These are phyloP conservation scores for Paraconiothyrium brasiliense DNA, from an alignment of 2,329 filamentous ascomycete species.

Conservation along the genomic window DNA sequence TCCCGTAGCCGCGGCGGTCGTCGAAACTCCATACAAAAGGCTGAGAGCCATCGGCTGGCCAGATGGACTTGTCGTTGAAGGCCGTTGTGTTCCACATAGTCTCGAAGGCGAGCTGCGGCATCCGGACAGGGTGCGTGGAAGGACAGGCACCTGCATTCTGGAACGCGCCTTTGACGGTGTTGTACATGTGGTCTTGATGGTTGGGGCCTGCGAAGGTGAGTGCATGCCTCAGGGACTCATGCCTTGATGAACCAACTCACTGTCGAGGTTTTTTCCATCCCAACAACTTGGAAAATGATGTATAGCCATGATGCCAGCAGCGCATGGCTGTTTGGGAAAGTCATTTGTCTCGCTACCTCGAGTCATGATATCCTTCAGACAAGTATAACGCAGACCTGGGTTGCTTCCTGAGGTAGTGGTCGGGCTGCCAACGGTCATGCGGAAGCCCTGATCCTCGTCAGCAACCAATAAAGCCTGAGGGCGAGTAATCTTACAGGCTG, in stretches of 20 bases:
- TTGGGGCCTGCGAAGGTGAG: slow-evolving; percentile 48
- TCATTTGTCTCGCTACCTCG: slow-evolving; percentile 37
- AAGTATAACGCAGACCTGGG: slow-evolving; percentile 38
- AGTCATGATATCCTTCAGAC: slow-evolving; percentile 39
- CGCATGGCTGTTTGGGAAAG: slow-evolving; percentile 38
- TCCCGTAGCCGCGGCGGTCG: slow-evolving; percentile 36
- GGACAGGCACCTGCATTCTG: slow-evolving; percentile 32
- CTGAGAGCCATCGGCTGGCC: slow-evolving; percentile 35
- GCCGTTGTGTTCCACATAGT: slow-evolving; percentile 42
- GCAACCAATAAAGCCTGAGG: neutral
- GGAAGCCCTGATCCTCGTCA: slow-evolving; percentile 33
- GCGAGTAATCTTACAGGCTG: slow-evolving; percentile 17
- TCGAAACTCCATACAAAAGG: slow-evolving; percentile 28
- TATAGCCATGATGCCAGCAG: slow-evolving; percentile 39
- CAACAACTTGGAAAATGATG: slow-evolving; percentile 55
- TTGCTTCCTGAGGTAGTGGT: slow-evolving; percentile 35
- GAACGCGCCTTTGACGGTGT: slow-evolving; percentile 34
- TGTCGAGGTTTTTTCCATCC: slow-evolving; percentile 66
- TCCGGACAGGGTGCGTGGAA: slow-evolving; percentile 35
- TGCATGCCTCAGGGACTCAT: neutral
- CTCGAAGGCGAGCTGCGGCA: slow-evolving; percentile 40
- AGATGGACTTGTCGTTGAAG: slow-evolving; percentile 41
- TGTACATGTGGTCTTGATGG: slow-evolving; percentile 54
- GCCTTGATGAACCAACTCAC: neutral
- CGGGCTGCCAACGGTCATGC: slow-evolving; percentile 45